A percentile compares a stretch with the other conserved stretches of the same genome.
Evolutionary conservation across 306 rosid genomes (phyloP).

Genomic region (Sechiopsis laciniata): DNA sequence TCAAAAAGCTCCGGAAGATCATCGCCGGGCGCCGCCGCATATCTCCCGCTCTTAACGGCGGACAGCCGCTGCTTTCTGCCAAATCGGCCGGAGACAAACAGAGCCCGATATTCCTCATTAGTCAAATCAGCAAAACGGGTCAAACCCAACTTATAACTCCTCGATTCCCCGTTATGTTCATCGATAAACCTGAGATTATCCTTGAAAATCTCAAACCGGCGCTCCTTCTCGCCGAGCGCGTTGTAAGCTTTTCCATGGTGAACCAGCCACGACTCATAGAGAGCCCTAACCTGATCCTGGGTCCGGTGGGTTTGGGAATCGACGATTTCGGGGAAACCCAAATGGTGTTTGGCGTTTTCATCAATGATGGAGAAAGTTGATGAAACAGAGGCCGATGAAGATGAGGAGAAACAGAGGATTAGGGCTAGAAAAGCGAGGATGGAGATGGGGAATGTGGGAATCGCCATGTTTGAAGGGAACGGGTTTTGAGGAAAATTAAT

Average conservation of each 20-base stretch:
- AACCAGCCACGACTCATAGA: constrained; percentile 67
- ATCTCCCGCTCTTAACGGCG: constrained; percentile 37
- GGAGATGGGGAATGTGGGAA: constrained; percentile 11
- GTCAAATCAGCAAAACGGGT: constrained; percentile 75
- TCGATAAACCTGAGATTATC: constrained; percentile 55
- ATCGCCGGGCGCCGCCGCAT: constrained; percentile 40
- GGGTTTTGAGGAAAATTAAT: background rate
- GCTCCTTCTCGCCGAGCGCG: constrained; percentile 59
- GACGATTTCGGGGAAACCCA: constrained; percentile 15
- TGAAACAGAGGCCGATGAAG: constrained; percentile 8
- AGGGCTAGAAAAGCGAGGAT: background rate
- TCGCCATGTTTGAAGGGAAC: background rate
- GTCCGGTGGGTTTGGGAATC: background rate
- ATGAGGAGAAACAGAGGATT: constrained; percentile 18
- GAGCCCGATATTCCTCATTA: constrained; percentile 56
- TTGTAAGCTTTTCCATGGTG: constrained; percentile 60
- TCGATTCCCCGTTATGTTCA: constrained; percentile 39
- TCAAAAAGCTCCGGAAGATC: constrained; percentile 54
- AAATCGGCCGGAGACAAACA: constrained; percentile 34
- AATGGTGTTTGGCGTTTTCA: constrained; percentile 42
- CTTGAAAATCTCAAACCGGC: constrained; percentile 58
- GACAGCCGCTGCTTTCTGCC: constrained; percentile 22
- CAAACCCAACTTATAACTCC: constrained; percentile 46
- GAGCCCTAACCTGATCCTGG: constrained; percentile 28
- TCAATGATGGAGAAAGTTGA: constrained; percentile 59